phyloP scores from a whole-genome alignment of 1,139 yeast species.

The Suhomyces choctaworum region DNA sequence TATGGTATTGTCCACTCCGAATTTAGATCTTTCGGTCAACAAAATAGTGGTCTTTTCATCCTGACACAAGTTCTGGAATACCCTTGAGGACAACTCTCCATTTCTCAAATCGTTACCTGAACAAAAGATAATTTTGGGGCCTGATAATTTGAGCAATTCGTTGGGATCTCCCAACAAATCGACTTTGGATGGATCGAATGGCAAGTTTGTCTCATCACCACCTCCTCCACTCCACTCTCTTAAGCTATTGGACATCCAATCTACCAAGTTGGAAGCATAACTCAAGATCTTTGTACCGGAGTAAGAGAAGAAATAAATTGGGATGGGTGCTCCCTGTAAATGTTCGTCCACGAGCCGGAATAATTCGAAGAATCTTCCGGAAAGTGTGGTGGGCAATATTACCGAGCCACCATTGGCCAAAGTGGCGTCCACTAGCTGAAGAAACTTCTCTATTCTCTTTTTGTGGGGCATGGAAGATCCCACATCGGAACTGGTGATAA shows the following conservation, averaged over 20 bases:
- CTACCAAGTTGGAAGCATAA: slow-evolving; percentile 85
- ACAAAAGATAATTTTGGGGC: slow-evolving; percentile 83
- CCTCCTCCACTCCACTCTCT: slow-evolving; percentile 69
- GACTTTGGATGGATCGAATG: slow-evolving; percentile 68
- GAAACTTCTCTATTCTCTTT: slow-evolving; percentile 63
- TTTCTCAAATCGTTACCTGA: slow-evolving; percentile 68
- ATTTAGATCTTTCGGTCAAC: slow-evolving; percentile 62
- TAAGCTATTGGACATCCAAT: slow-evolving; percentile 89
- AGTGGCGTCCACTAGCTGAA: slow-evolving; percentile 64
- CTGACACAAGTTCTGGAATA: slow-evolving; percentile 58
- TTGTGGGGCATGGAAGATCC: slow-evolving; percentile 69
- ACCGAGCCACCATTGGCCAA: slow-evolving; percentile 74
- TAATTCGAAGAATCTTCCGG: slow-evolving; percentile 80
- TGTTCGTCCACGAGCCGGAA: slow-evolving; percentile 67
- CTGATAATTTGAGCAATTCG: slow-evolving; percentile 56
- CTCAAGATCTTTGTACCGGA: slow-evolving; percentile 78
- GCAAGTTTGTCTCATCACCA: slow-evolving; percentile 47
- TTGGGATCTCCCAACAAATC: slow-evolving; percentile 56
- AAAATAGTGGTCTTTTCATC: slow-evolving; percentile 69
- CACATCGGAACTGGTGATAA: slow-evolving; percentile 74
- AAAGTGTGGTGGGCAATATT: slow-evolving; percentile 78
- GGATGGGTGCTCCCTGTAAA: slow-evolving; percentile 58
- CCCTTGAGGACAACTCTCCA: slow-evolving; percentile 63
- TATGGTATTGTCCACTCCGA: slow-evolving; percentile 30
- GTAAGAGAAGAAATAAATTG: slow-evolving; percentile 73